Conservation (phyloP, 148 eudicot genomes). For the Diospyros lotus region DNA sequence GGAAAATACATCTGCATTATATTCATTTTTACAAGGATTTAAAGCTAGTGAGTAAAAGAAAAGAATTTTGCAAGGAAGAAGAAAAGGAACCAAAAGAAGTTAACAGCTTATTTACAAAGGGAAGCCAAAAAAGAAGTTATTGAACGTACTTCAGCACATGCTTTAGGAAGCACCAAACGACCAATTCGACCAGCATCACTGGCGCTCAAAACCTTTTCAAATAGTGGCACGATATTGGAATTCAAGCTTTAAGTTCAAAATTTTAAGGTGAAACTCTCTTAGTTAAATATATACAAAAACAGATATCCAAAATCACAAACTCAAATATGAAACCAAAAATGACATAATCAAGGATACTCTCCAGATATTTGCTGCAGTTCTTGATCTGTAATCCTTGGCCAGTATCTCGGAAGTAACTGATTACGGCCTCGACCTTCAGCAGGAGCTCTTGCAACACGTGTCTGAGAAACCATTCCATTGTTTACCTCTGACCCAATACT, state of each 20-base stretch:
- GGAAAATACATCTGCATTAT: constrained; percentile 89
- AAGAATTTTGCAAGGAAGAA: not conserved
- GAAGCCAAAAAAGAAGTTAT: constrained; percentile 1
- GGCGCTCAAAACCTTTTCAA: constrained; percentile 93
- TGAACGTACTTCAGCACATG: constrained; percentile 92
- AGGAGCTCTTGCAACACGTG: constrained; percentile 82
- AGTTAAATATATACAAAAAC: constrained; percentile 5
- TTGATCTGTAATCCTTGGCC: constrained; percentile 97
- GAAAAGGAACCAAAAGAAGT: not conserved
- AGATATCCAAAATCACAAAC: not conserved
- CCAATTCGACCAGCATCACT: constrained; percentile 99
- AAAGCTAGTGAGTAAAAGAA: not conserved
- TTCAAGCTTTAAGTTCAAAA: constrained; percentile 52
- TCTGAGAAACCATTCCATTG: constrained; percentile 45
- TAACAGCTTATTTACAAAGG: not conserved
- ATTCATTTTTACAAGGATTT: not conserved
- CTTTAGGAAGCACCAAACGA: constrained; percentile 95
- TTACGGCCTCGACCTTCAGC: constrained; percentile 74
- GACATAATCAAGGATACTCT: constrained; percentile 67
- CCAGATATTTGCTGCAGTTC: constrained; percentile 90
- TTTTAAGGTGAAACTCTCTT: constrained; percentile 39
- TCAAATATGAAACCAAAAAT: not conserved
- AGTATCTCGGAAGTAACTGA: constrained; percentile 91
- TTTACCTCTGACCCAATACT: constrained; percentile 37
- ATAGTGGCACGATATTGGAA: constrained; percentile 76